Percentiles rank a stretch among this genome's conserved stretches.
phyloP scores from a whole-genome alignment of 2,329 filamentous ascomycete genomes.

The Penicillium frequentans region DNA sequence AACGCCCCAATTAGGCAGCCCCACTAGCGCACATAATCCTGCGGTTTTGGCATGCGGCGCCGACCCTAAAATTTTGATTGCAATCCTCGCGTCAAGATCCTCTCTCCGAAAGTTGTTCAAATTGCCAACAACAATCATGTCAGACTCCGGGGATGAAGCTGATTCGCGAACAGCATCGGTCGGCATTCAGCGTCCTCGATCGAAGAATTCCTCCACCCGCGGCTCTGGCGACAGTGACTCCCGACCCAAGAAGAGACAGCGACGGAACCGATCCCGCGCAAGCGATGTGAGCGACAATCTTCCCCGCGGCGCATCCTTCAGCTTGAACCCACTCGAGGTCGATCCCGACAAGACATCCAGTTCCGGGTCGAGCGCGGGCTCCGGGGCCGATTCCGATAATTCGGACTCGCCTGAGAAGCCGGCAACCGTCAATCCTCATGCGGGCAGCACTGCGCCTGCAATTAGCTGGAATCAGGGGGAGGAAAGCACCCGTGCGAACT shows the following conservation, averaged over 20 bases:
- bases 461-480: conserved; percentile 49
- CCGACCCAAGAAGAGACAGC: conserved; percentile 28
- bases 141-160: conserved; percentile 35
- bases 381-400: conserved; percentile 14
- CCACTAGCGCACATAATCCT: background rate
- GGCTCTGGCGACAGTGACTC: conserved; percentile 24
- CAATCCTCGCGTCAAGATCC: background rate
- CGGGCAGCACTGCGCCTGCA: conserved; percentile 27
- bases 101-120: background rate
- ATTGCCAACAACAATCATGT: conserved; percentile 15
- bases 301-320: conserved; percentile 38
- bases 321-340: conserved; percentile 30
- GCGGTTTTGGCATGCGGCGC: background rate
- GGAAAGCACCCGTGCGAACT: conserved; percentile 43
- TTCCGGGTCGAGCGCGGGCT: conserved; percentile 27
- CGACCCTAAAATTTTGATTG: background rate
- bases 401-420: conserved; percentile 13
- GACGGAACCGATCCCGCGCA: conserved; percentile 24
- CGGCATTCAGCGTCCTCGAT: conserved; percentile 37
- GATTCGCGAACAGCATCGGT: conserved; percentile 51
- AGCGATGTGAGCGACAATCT: conserved; percentile 38
- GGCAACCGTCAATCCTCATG: conserved; percentile 18
- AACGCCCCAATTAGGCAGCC: background rate
- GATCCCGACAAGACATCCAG: conserved; percentile 34
- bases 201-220: conserved; percentile 23